Base-by-base conservation (phyloP, 2,329 filamentous ascomycete genomes). In the Aureobasidium pullulans region DNA sequence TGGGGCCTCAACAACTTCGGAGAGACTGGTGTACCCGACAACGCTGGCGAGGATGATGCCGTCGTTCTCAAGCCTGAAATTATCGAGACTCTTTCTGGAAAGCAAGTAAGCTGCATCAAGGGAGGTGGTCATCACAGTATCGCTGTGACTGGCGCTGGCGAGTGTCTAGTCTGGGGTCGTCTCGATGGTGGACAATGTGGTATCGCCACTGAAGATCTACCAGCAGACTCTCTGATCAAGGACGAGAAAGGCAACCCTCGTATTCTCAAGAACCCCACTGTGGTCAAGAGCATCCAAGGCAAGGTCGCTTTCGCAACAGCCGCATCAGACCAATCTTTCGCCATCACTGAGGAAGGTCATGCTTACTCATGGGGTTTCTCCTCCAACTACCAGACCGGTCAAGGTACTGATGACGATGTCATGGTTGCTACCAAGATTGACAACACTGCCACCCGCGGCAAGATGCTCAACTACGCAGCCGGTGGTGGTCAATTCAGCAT, bases 1-100 rank as follows among this genome's bases (percentile, higher is more conserved):
- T 96, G 90, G 90, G 90, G 91, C 28, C 77, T 93, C 32, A 96
- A 96, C 79, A 91, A 88, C 74, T 95, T 89, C 72, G 88, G 87
- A 63, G 87, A 96, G 75, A 89, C 88, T 15, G 90, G 87, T 37
- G 79, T 87, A 61, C 77, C 78, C 15, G 79, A 83, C 44, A 78
- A 80, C 57, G 84, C 82, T 13, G 86, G 85, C 34, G 82, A 86
- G 60, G 84, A 87, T 56, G 84, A 87, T 64, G 86, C 86, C 36
- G 84, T 87, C 62, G 81, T 96, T 53, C 80, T 88, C n/a, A 82
- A 83, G 65, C 88, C 90, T 2, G 83, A 82, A 43, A 76, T 87
- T 54, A 82, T 96, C 29, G 75, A 82, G 8, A 80, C 80, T 4
- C 80, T 96, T 8, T 77, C 79, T 31, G 80, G 81, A 44, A 81